Evolutionary conservation across 306 rosid genomes (phyloP), one percentile per base, ranked within the genome.

Genomic region (Quercus ilex): DNA sequence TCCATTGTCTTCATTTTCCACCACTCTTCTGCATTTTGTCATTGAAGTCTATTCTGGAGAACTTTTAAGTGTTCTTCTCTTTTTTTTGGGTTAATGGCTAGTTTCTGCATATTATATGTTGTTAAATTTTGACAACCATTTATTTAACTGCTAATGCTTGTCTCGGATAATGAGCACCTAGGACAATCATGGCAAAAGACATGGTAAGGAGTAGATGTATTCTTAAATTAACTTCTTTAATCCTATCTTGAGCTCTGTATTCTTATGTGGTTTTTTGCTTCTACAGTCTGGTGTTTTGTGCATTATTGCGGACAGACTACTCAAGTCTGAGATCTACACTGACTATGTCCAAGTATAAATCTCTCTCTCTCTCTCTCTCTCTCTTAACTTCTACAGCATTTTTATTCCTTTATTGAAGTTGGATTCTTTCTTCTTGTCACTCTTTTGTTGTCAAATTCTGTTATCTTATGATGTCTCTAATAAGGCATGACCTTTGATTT

Each of bases 281-380:
- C 75, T 82, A 87, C 90, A 95, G 99, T 77, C 89, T 51, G 94
- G 93, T 31, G 52, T 80, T 56, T 73, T 90, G 0, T 95, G 99
- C 74, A 1, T 84, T 23, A 4, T 91, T 74, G 96, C 83, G 7
- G 89, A 89, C 89, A 49, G 55, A 19, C 89, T 95, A 30, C 77
- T 95, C 81, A 92, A 95, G 86, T 92, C 87, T 75, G 89, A 81
- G 81, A 58, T 95, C 77, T 95, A 95, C 85, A 77, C 88, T 12
- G 83, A 68, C 81, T 87, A 69, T 67, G 41, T 95, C 82, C 99
- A 95, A 85, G 99, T 92, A 91, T 41, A 79, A 38, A 71, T 75
- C 77, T 84, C 28, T 55, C 20, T 6, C 20, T 83, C 55, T n/a
- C n/a, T n/a, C n/a, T n/a, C n/a, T 46, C 52, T 46, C 53, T 49